Evolutionary conservation across 164 flowering plant species (phyloP), one percentile per base, ranked within the genome.

Genomic region (Tinospora cordifolia): DNA sequence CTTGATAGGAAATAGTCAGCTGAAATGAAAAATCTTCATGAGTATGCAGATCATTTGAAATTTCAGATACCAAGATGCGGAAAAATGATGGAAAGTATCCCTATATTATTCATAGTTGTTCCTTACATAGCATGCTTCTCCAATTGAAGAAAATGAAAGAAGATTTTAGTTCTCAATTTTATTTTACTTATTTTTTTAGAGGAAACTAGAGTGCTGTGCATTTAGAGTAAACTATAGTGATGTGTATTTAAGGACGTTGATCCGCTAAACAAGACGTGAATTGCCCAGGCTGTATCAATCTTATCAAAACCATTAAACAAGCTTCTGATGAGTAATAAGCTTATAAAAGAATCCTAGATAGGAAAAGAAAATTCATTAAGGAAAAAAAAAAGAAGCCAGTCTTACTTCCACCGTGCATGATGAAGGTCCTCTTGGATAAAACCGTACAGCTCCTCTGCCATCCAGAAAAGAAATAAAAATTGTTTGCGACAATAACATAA

Each of bases 1-100:
- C 90, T 80, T 93, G 96, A 72, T 93, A 93, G 21, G 98, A 90
- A 69, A 90, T 93, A 3, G 97, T 90, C 2, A 93, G 88, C 98
- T 91, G 96, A 62, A 81, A 84, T 69, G 36, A 63, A 22, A 67
- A 36, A 70, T 71, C 22, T 54, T n/a, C 57, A 63, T 13, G 46
- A 63, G 34, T 47, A n/a, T 62, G 69, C 59, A 14, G 26, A 25
- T 71, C 22, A n/a, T 40, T 65, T 58, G 26, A 38, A 70, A 21
- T 54, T 19, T 10, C 30, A 60, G 17, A 17, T 0, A n/a, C 30
- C 58, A 21, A 19, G 47, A 44, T 65, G 24, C 38, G 49, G n/a
- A 21, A 19, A 4, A 58, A 17, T 54, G 59, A 54, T 54, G 21
- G 60, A n/a, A 54, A 54, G 3, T 30, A 44, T 24, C 10, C 46